Conservation (phyloP, 1,139 yeast species). For the Lodderomyces oxycetoniae region DNA sequence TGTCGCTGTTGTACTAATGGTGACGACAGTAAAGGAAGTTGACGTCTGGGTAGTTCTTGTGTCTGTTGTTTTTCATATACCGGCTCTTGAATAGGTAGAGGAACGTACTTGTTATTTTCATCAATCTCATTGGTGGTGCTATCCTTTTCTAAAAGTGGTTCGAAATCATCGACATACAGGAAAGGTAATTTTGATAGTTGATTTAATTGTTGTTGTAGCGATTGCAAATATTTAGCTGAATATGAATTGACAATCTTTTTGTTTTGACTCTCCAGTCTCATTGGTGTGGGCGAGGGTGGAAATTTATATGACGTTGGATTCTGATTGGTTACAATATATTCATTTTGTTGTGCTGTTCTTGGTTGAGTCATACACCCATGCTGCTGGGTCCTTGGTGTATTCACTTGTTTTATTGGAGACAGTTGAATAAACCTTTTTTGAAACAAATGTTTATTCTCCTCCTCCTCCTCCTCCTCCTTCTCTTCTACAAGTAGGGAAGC, state of each 20-base stretch:
- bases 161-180: conserved; percentile 41
- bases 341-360: conserved; percentile 18
- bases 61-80: conserved; percentile 8
- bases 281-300: conserved; percentile 39
- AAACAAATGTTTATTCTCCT: neutral
- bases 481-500: conserved; percentile 22
- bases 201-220: conserved; percentile 18
- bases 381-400: conserved; percentile 11
- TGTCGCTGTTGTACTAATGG: neutral
- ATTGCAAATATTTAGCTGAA: conserved; percentile 44
- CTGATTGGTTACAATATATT: conserved; percentile 38
- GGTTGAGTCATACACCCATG: conserved; percentile 9
- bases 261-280: conserved; percentile 17
- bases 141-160: conserved; percentile 24
- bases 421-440: conserved; percentile 7
- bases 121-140: conserved; percentile 2
- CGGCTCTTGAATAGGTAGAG: conserved; percentile 42
- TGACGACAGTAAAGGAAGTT: neutral
- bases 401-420: conserved; percentile 11
- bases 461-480: conserved; percentile 19
- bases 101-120: conserved; percentile 28
- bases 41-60: conserved; percentile 9
- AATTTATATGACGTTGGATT: conserved; percentile 45
- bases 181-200: conserved; percentile 15
- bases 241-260: conserved; percentile 25